phyloP scores from a whole-genome alignment of 2,329 filamentous ascomycete genomes.

The Gremmenia infestans region DNA sequence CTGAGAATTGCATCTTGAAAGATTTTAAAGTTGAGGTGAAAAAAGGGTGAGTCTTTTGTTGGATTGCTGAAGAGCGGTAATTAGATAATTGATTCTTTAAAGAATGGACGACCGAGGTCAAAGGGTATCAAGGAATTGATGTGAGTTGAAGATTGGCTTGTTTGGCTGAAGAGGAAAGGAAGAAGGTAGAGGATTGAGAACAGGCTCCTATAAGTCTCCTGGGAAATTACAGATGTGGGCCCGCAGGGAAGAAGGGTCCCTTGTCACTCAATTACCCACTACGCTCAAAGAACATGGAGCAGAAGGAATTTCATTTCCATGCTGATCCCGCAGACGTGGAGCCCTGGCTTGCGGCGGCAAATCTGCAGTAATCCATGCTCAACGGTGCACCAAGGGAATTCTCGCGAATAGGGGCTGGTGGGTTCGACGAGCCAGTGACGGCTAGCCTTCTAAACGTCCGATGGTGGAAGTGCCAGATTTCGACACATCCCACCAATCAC shows the following conservation, averaged over 20 bases:
- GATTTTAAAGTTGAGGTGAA: slow-evolving; percentile 12
- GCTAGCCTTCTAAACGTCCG: background rate
- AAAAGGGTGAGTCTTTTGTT: slow-evolving; percentile 9
- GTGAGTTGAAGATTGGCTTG: slow-evolving; percentile 21
- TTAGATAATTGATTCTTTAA: slow-evolving; percentile 19
- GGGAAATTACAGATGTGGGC: slow-evolving; percentile 14
- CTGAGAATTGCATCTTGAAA: slow-evolving; percentile 33
- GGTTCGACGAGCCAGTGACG: background rate
- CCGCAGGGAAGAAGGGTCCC: slow-evolving; percentile 3
- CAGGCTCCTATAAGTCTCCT: slow-evolving; percentile 17
- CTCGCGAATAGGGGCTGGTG: background rate
- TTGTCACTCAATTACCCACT: slow-evolving; percentile 6
- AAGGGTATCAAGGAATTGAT: slow-evolving; percentile 19
- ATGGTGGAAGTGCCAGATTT: background rate
- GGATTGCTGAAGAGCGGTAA: slow-evolving; percentile 20
- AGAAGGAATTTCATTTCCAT: slow-evolving; percentile 1
- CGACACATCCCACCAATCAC: background rate
- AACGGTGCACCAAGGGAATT: background rate
- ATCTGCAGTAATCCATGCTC: slow-evolving; percentile 2
- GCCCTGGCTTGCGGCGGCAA: slow-evolving; percentile 7
- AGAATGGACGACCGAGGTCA: slow-evolving; percentile 32
- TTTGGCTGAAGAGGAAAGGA: slow-evolving; percentile 21
- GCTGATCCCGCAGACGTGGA: background rate
- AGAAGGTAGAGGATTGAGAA: background rate
- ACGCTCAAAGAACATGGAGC: background rate